phyloP scores from a whole-genome alignment of 2,329 filamentous ascomycete species.

The Aspergillus sp. region DNA sequence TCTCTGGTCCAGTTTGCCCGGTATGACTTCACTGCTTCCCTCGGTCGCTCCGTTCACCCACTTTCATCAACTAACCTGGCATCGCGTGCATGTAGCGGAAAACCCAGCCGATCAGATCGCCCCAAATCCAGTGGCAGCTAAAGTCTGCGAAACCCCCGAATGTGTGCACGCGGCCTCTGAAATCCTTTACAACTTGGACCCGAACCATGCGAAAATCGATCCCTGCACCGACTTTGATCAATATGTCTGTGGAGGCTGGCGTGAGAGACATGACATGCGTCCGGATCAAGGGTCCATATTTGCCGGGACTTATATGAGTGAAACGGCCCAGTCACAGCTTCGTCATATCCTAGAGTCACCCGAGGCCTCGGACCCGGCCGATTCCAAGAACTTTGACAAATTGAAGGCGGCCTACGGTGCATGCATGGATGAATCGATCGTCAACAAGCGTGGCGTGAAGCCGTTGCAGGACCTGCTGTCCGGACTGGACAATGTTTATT shows the following conservation, averaged over 20 bases:
- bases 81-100: conserved; percentile 4
- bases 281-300: conserved; percentile 63
- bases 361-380: conserved; percentile 31
- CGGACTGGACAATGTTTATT: conserved; percentile 50
- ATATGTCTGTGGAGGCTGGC: conserved; percentile 67
- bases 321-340: conserved; percentile 58
- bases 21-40: conserved; percentile 4
- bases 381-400: conserved; percentile 60
- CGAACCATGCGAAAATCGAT: conserved; percentile 62
- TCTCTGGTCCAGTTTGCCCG: conserved; percentile 7
- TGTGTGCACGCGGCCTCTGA: conserved; percentile 65
- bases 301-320: conserved; percentile 61
- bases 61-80: not conserved
- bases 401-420: conserved; percentile 64
- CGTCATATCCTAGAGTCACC: conserved; percentile 63
- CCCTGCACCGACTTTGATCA: conserved; percentile 69
- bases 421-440: conserved; percentile 62
- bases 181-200: conserved; percentile 62
- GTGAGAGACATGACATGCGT: conserved; percentile 62
- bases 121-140: conserved; percentile 16
- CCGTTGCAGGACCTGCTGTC: conserved; percentile 60
- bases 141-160: conserved; percentile 57
- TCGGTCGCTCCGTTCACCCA: not conserved
- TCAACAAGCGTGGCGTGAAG: conserved; percentile 55
- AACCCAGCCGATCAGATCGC: conserved; percentile 10